These are phyloP conservation scores for Lachnellula hyalina DNA, from an alignment of 2,329 filamentous ascomycete genomes.

Conservation along the genomic window DNA sequence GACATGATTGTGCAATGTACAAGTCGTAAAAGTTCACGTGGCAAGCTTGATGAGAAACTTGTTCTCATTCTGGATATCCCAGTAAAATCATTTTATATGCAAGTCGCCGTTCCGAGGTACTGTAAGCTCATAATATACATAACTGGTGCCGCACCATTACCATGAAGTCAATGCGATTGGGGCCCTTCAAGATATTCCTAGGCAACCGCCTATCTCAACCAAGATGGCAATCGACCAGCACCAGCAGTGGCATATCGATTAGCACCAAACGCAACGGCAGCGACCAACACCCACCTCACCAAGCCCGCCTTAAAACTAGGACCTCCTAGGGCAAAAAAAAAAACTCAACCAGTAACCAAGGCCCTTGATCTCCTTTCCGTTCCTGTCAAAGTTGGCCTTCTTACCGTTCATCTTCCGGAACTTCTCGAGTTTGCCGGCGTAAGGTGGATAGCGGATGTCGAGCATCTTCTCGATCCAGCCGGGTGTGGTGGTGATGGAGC, in stretches of 20 bases:
- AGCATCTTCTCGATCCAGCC: conserved; percentile 63
- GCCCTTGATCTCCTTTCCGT: conserved; percentile 47
- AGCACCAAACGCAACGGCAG: conserved; percentile 29
- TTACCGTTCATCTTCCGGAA: conserved; percentile 38
- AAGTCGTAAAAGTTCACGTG: too few relatives aligned
- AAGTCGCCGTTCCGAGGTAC: too few relatives aligned
- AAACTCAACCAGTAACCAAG: conserved; percentile 50
- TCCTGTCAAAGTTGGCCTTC: conserved; percentile 58
- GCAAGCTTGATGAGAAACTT: too few relatives aligned
- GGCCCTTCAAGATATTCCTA: not conserved
- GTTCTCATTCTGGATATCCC: too few relatives aligned
- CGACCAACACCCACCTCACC: conserved; percentile 45
- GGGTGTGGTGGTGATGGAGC: conserved; percentile 55
- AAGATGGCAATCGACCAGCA: conserved; percentile 13
- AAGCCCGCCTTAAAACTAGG: conserved; percentile 45
- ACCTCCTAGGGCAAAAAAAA: conserved; percentile 49
- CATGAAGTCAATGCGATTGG: not conserved
- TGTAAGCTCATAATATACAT: not conserved
- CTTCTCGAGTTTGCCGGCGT: conserved; percentile 40
- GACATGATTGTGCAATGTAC: too few relatives aligned
- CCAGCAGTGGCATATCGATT: conserved; percentile 3
- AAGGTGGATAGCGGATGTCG: conserved; percentile 63
- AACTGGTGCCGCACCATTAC: not conserved
- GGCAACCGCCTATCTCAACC: conserved; percentile 10
- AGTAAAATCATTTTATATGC: too few relatives aligned